Base-by-base conservation (phyloP, 2,329 filamentous ascomycete species). In the Pyrenochaeta sp. region DNA sequence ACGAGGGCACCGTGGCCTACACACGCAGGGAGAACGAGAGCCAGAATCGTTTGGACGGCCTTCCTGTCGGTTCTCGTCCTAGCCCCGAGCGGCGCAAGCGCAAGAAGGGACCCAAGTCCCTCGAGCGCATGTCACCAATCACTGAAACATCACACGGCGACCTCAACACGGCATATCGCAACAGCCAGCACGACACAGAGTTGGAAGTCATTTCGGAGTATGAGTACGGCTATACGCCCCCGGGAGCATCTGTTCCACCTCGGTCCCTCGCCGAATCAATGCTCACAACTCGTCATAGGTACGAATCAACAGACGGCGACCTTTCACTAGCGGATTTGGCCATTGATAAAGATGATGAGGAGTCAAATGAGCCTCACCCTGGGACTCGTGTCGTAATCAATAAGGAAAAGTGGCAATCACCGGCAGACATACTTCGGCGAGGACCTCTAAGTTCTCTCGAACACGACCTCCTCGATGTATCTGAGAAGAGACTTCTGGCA, bases 101-200 rank as follows among this genome's bases (percentile, higher is more conserved):
- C 31, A 60, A 44, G 45, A 57, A 41, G 28, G 26, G 21, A 1
- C 24, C 46, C 17, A 63, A 58, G 35, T 35, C 36, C 7, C 35
- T 65, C 3, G 40, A 62, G 18, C 41, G 36, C 7, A 61, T 65
- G 60, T 39, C 60, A 3, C 54, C 61, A 7, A 64, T 64, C 37
- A 63, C 53, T 10, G 61, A 65, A 38, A 37, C 44, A 11, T 59
- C 58, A 10, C 34, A 45, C 26, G 59, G 58, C n/a, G 51, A 53
- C 17, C 32, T 56, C 11, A 41, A 41, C 8, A 23, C 38, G 15
- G 38, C 31, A 4, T 55, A 52, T n/a, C 40, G 41, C 18, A 36
- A 35, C 22, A 48, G 27, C 19, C 53, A 53, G 29, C 48, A 46
- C 26, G 36, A 43, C 9, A 40, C 47, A 4, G 52, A 58, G 36